Evolutionary conservation across 441 rosid genomes (phyloP), one percentile per base, ranked within the genome.

Genomic region (Populus hybrid): DNA sequence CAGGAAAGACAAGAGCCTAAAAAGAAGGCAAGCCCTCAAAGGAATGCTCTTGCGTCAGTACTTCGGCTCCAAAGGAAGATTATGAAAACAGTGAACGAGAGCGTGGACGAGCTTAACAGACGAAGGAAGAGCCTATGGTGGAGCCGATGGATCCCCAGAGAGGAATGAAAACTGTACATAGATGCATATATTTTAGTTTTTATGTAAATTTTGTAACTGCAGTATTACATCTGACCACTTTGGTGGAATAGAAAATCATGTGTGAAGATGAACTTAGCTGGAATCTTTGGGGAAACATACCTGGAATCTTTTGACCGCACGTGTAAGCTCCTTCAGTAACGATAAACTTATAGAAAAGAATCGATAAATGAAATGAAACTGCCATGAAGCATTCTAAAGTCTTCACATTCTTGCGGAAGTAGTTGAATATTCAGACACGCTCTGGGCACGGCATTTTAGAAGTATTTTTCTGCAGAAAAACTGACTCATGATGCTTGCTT

Each of bases 111-210:
- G 84, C 90, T 95, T 18, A 89, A 84, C 82, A 78, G 82, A 75
- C 89, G 89, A 56, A 82, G 92, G 67, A 92, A 88, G 89, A 92
- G 95, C 81, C 28, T 95, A 7, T 95, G 99, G 98, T 93, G 98
- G 97, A 93, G 92, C 85, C 80, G 97, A 82, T 95, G 99, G 99
- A 95, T 93, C 86, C 97, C 97, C 6, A 87, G 82, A 82, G 93
- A 95, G 82, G 97, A 95, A 76, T 91, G 88, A 93, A 81, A 45
- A 66, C 28, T 78, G 84, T 81, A 76, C 68, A 67, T 91, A 81
- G 71, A 77, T 73, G 31, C 31, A 29, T 29, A 29, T 29, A 29
- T 29, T 3, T 29, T 29, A 29, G 31, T 16, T 53, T 33, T 14
- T 8, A 16, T 79, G 82, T 84, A 79, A 80, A 79, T 81, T 74